Evolutionary conservation across 495 filamentous ascomycete genomes (phyloP).

Genomic region (Tuber calosporum): DNA sequence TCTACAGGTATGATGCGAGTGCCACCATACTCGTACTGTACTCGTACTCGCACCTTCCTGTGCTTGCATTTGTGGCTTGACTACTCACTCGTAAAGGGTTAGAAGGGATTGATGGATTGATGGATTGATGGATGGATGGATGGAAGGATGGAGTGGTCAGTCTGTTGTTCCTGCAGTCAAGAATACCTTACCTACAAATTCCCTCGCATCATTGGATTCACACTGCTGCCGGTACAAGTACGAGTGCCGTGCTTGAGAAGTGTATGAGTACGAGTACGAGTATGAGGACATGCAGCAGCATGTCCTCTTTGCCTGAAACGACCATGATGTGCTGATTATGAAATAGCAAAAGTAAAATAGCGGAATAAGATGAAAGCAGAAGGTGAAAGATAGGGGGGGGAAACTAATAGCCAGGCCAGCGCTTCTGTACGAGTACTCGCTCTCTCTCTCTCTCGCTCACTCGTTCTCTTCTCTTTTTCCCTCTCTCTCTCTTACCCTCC

Average conservation of each 20-base stretch:
- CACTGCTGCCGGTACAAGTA: too few species aligned
- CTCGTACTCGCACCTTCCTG: too few species aligned
- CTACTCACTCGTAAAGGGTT: too few species aligned
- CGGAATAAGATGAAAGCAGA: conserved; percentile 15
- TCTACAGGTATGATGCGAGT: too few species aligned
- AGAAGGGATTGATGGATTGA: neutral
- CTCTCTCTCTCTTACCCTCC: conserved; percentile 1
- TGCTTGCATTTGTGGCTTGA: too few species aligned
- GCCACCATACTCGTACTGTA: too few species aligned
- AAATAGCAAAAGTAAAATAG: conserved; percentile 6
- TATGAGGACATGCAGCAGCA: neutral
- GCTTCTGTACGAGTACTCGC: conserved; percentile 21
- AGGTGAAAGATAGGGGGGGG: conserved; percentile 25
- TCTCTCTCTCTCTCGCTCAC: conserved; percentile 7
- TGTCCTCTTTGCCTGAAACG: neutral
- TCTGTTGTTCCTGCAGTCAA: conserved; percentile 23
- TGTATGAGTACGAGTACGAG: too few species aligned
- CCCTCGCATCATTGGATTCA: neutral
- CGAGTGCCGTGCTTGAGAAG: too few species aligned
- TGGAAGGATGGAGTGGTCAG: conserved; percentile 12
- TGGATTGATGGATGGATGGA: too few species aligned
- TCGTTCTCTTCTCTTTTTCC: conserved; percentile 6
- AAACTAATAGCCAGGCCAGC: conserved; percentile 32
- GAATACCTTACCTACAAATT: neutral
- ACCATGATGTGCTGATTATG: neutral